Evolutionary conservation across 2,329 filamentous ascomycete species (phyloP), one percentile per base, ranked within the genome.

Genomic region (Aspergillus spinulosporus): DNA sequence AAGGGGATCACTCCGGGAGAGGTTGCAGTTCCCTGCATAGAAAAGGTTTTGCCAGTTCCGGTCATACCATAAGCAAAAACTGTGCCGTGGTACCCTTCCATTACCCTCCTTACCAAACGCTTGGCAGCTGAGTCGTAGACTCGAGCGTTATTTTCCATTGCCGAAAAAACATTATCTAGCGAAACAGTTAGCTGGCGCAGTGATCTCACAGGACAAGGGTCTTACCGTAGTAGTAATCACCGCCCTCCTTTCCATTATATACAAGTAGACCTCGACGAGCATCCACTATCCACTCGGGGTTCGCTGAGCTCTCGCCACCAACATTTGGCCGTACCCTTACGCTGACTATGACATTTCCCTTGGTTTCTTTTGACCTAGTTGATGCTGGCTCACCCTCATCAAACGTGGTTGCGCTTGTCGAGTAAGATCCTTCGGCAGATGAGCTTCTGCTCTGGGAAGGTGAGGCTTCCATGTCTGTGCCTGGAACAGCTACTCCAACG

Each of bases 11-110:
- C 94, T 77, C 94, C 94, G 1, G 94, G 94, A 39, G 92, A 96
- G 2, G 90, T 90, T 45, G 92, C 92, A 8, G 94, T 99, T 65
- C 94, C 94, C 78, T 99, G 94, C 94, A 99, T 99, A 39, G 93
- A 97, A 73, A 97, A 99, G 0, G 94, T 99, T 78, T 99, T 99
- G 64, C 94, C 94, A 0, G 94, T 97, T 60, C 94, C 94, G 3
- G 94, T 99, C 92, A 97, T 97, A 69, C 94, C 94, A 72, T 99
- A 99, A 14, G 93, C 93, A 72, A 99, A 97, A 26, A 99, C 94
- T 1, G 94, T 99, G 57, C 93, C 94, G 68, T 97, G 93, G 72
- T 97, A 99, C 42, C 94, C 94, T 78, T 99, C 94, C 94, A 99
- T 99, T 48, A 99, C 94, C 67, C 94, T 84, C 64, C 94, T 88